Conservation (phyloP, 768 basidiomycete genomes). For the Boletus eberwhitei region DNA sequence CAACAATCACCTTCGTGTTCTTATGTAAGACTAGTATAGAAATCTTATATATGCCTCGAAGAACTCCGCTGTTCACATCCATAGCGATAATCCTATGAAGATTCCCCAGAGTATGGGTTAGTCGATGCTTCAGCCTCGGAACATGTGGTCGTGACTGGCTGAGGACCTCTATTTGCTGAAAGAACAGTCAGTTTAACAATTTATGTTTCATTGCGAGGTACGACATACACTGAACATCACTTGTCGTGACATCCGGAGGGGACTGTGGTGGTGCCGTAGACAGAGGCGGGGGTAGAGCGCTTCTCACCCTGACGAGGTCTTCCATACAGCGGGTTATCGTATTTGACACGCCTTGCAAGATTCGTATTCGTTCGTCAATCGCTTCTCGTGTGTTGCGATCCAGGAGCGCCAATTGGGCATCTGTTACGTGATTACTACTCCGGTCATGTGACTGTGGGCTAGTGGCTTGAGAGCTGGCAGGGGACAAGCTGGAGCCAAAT, state of each 20-base stretch:
- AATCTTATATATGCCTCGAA: not conserved
- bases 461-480: not conserved
- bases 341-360: constrained; percentile 74
- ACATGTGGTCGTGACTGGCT: not conserved
- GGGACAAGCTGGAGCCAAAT: not conserved
- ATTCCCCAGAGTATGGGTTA: not conserved
- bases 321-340: constrained; percentile 73
- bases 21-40: not conserved
- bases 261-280: constrained; percentile 8
- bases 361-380: constrained; percentile 78
- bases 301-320: constrained; percentile 73
- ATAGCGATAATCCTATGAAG: constrained; percentile 2
- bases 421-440: constrained; percentile 19
- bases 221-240: constrained; percentile 12
- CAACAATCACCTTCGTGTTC: not conserved
- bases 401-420: constrained; percentile 61
- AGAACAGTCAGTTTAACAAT: not conserved
- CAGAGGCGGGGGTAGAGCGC: constrained; percentile 52
- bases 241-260: constrained; percentile 10
- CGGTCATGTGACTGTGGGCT: constrained; percentile 36
- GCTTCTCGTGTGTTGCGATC: constrained; percentile 72
- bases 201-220: not conserved
- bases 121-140: constrained; percentile 1
- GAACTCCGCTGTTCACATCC: not conserved
- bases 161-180: not conserved